Conservation (phyloP, 177 flowering plant genomes). For the Tripterygium wilfordii region DNA sequence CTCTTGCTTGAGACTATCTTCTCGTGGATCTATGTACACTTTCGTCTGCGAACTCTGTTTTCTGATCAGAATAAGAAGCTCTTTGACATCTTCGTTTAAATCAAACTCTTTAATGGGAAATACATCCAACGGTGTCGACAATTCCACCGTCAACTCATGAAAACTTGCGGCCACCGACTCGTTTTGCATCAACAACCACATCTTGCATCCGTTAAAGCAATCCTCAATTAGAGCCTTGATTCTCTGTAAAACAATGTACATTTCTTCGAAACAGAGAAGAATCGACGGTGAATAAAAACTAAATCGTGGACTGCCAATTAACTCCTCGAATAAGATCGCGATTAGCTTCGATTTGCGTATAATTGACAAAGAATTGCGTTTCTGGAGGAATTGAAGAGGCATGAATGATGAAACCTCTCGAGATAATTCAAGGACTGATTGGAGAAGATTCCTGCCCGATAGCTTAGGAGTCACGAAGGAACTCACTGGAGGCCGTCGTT, state of each 20-base stretch:
- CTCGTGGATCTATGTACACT: slow-evolving; percentile 28
- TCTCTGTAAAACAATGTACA: slow-evolving; percentile 57
- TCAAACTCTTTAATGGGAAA: slow-evolving; percentile 38
- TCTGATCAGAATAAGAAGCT: slow-evolving; percentile 42
- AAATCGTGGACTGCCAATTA: slow-evolving; percentile 21
- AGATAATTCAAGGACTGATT: slow-evolving; percentile 41
- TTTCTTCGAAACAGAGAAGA: slow-evolving; percentile 60
- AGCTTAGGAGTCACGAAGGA: slow-evolving; percentile 51
- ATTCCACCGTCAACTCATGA: slow-evolving; percentile 48
- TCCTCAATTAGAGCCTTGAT: slow-evolving; percentile 51
- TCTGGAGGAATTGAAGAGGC: slow-evolving; percentile 34
- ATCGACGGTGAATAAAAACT: slow-evolving; percentile 38
- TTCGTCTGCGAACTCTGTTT: slow-evolving; percentile 39
- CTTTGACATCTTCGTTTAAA: slow-evolving; percentile 50
- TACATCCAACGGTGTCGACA: slow-evolving; percentile 70
- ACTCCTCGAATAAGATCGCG: slow-evolving; percentile 50
- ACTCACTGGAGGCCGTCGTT: slow-evolving; percentile 51
- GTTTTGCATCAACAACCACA: slow-evolving; percentile 52
- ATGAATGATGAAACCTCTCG: slow-evolving; percentile 38
- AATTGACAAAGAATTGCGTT: slow-evolving; percentile 35
- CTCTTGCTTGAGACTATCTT: slow-evolving; percentile 30
- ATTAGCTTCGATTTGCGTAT: slow-evolving; percentile 50
- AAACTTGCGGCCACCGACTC: slow-evolving; percentile 38
- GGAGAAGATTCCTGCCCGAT: slow-evolving; percentile 35
- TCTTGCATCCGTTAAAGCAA: slow-evolving; percentile 42